Evolutionary conservation across 1,284 basidiomycete species (phyloP), one percentile per base, ranked within the genome.

Genomic region (Rhizopogon hawkerae): DNA sequence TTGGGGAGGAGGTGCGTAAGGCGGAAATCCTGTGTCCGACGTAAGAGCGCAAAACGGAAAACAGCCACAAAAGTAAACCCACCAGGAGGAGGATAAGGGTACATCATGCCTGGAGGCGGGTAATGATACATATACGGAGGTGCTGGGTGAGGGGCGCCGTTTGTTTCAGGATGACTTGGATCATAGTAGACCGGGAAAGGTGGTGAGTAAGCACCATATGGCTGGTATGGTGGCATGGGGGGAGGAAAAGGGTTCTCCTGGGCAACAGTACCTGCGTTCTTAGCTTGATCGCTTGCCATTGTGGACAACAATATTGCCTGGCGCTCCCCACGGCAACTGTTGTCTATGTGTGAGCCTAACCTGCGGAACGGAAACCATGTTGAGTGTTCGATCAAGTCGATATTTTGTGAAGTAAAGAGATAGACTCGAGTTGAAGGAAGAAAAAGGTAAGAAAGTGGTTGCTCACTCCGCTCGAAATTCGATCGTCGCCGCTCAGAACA

Each of bases 81-180:
- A 62, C 39, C 59, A 21, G 62, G 59, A 44, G 72, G 65, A 0
- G 77, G 73, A 56, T 81, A 83, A 16, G 78, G 78, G 54, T 81
- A 83, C 39, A 85, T 69, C 69, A 85, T 74, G 45, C 80, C 81
- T n/a, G 77, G 80, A 2, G 71, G 69, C 55, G 59, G 74, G 57
- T 64, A 74, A 8, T 69, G 67, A 68, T 83, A 76, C 68, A 79
- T 72, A 56, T 76, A 81, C 11, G 67, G 70, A 1, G 70, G 68
- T n/a, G 67, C 73, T 24, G 71, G 70, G 11, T 42, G 39, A 13
- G 73, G 68, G 3, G 58, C 67, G 38, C 72, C 73, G 36, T 71
- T 74, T 54, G 69, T 62, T 50, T 78, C 75, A 54, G 73, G 57
- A 48, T 67, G 55, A 39, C 39, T 57, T 3, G 64, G 37, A 38